Percentiles rank a stretch among this genome's conserved stretches.
Evolutionary conservation across 2,329 filamentous ascomycete species (phyloP).

Genomic region (Cercospora citrullina): DNA sequence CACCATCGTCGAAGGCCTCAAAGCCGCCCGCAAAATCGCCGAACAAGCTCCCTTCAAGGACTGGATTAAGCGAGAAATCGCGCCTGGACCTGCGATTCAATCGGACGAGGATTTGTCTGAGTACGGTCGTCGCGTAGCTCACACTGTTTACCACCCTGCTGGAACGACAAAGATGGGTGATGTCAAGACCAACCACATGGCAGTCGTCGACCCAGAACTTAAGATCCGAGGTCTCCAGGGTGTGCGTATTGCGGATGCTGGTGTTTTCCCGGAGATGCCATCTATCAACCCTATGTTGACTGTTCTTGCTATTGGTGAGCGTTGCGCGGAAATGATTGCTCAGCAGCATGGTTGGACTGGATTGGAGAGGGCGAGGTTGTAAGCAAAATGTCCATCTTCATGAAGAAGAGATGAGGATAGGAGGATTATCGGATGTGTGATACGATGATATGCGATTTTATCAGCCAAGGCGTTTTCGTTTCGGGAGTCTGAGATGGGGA

Average conservation of each 20-base stretch:
- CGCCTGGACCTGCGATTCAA: conserved; percentile 70
- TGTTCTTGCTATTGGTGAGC: conserved; percentile 79
- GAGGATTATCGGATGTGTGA: background rate
- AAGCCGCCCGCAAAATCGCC: conserved; percentile 74
- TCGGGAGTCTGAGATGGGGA: background rate
- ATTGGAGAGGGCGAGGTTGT: conserved; percentile 56
- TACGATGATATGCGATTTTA: background rate
- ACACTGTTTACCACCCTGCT: conserved; percentile 88
- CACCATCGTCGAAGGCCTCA: conserved; percentile 74
- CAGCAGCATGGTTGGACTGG: conserved; percentile 68
- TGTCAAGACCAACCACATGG: conserved; percentile 63
- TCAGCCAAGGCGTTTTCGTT: background rate
- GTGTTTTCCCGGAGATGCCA: conserved; percentile 84
- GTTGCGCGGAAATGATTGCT: conserved; percentile 79
- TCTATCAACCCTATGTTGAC: conserved; percentile 91
- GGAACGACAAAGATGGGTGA: conserved; percentile 92
- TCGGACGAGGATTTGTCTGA: conserved; percentile 78
- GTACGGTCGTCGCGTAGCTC: conserved; percentile 77
- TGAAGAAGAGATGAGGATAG: background rate
- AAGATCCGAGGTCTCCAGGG: conserved; percentile 71
- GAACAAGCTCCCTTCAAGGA: conserved; percentile 73
- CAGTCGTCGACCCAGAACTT: conserved; percentile 76
- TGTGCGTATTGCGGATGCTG: conserved; percentile 79
- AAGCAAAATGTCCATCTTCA: conserved; percentile 19
- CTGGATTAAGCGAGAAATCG: conserved; percentile 81